These are phyloP conservation scores for Leccinum obscurum DNA, from an alignment of 768 basidiomycete species.

Conservation along the genomic window DNA sequence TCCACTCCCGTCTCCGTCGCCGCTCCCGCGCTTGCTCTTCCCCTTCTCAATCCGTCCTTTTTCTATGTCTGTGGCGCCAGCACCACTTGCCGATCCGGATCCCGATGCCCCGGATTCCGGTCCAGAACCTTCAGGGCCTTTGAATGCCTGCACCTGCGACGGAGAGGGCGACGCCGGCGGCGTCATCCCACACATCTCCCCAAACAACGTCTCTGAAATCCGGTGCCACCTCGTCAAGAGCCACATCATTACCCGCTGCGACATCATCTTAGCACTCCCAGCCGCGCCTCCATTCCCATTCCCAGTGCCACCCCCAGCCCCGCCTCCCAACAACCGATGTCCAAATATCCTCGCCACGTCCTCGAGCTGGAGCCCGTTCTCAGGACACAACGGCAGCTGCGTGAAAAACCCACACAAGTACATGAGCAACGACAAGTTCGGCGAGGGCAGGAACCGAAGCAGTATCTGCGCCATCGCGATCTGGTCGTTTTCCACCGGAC, in stretches of 20 bases:
- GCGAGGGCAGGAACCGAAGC: slow-evolving; percentile 48
- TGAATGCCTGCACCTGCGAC: too few relatives aligned
- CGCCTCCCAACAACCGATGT: slow-evolving; percentile 33
- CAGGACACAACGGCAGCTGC: slow-evolving; percentile 50
- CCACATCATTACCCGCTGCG: slow-evolving; percentile 36
- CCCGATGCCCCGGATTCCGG: too few relatives aligned
- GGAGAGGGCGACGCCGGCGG: slow-evolving; percentile 13
- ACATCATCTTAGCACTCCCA: slow-evolving; percentile 7
- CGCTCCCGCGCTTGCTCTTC: slow-evolving; percentile 6
- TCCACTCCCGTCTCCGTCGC: neutral
- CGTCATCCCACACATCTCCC: slow-evolving; percentile 27
- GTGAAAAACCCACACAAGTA: slow-evolving; percentile 52
- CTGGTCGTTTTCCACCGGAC: slow-evolving; percentile 33
- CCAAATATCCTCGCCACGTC: slow-evolving; percentile 50
- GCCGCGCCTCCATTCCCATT: too few relatives aligned
- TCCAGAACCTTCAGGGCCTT: neutral
- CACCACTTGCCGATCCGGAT: too few relatives aligned
- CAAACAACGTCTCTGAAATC: slow-evolving; percentile 28
- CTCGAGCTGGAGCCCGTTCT: slow-evolving; percentile 48
- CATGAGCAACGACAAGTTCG: slow-evolving; percentile 41
- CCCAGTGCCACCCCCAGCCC: too few relatives aligned
- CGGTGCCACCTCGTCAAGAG: slow-evolving; percentile 28
- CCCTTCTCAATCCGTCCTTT: slow-evolving; percentile 18
- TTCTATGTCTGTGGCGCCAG: too few relatives aligned
- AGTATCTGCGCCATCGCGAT: slow-evolving; percentile 46